These are phyloP conservation scores for Funneliformis mosseae DNA, from an alignment of 192 early-diverging fungal species.

Conservation along the genomic window DNA sequence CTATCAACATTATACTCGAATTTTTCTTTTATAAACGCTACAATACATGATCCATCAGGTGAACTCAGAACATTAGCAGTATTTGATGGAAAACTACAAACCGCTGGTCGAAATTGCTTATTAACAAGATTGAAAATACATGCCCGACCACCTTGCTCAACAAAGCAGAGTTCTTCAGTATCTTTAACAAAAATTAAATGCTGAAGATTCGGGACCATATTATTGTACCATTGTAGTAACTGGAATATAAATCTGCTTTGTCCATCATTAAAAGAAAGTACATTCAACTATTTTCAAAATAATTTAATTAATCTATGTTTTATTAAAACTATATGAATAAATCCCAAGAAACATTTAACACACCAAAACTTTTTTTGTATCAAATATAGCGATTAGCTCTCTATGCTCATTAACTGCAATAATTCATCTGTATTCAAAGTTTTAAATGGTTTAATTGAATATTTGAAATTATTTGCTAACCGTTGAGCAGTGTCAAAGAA, in stretches of 20 bases:
- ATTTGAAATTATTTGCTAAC: neutral
- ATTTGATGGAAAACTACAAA: conserved; percentile 17
- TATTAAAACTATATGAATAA: neutral
- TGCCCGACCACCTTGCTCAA: conserved; percentile 14
- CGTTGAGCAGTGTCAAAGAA: neutral
- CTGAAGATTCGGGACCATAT: neutral
- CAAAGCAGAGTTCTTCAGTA: conserved; percentile 26
- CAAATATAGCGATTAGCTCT: conserved; percentile 11
- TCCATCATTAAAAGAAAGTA: conserved; percentile 1
- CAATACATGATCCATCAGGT: conserved; percentile 27
- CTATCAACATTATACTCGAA: no score
- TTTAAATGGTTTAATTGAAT: neutral
- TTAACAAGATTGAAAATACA: conserved; percentile 3
- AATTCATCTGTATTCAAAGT: neutral
- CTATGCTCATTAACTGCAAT: conserved; percentile 1
- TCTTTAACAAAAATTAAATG: conserved; percentile 30
- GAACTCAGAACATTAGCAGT: neutral
- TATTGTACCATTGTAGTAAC: conserved; percentile 15
- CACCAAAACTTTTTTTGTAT: conserved; percentile 7
- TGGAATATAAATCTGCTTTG: neutral
- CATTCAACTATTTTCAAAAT: neutral
- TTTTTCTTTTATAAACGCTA: conserved; percentile 31
- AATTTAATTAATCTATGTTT: neutral
- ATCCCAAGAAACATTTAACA: neutral
- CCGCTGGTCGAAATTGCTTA: neutral